phyloP scores from a whole-genome alignment of 441 rosid species.

The Theobroma grandiflorum region DNA sequence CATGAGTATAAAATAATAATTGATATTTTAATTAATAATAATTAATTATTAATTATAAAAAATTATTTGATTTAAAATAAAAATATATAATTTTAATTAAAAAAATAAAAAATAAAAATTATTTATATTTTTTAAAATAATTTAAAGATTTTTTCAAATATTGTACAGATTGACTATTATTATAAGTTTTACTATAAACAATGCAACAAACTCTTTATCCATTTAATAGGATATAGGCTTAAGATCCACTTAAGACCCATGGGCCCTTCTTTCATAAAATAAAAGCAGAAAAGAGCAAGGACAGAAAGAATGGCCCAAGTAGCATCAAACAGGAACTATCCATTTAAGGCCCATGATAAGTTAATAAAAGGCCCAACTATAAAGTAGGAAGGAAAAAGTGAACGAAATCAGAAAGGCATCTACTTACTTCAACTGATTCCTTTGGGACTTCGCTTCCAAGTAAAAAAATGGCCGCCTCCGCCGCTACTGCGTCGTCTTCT shows the following conservation, averaged over 20 bases:
- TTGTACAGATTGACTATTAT: too few relatives aligned
- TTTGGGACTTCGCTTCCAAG: neutral
- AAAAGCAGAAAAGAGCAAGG: neutral
- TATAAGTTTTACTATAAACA: too few relatives aligned
- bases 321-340: neutral
- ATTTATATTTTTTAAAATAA: too few relatives aligned
- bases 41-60: too few relatives aligned
- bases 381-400: neutral
- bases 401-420: neutral
- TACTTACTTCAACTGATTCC: neutral
- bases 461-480: slow-evolving; percentile 22
- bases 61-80: too few relatives aligned
- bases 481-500: slow-evolving; percentile 41
- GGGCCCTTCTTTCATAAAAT: neutral
- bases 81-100: too few relatives aligned
- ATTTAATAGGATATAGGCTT: neutral
- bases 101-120: too few relatives aligned
- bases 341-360: neutral
- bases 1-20: too few relatives aligned
- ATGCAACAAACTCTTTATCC: too few relatives aligned
- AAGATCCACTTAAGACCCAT: neutral
- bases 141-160: too few relatives aligned
- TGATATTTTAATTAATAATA: too few relatives aligned
- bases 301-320: neutral
- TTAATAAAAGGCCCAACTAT: neutral